These are phyloP conservation scores for Saccharomyces kudriavzevii DNA, from an alignment of 805 yeast species.

Conservation along the genomic window DNA sequence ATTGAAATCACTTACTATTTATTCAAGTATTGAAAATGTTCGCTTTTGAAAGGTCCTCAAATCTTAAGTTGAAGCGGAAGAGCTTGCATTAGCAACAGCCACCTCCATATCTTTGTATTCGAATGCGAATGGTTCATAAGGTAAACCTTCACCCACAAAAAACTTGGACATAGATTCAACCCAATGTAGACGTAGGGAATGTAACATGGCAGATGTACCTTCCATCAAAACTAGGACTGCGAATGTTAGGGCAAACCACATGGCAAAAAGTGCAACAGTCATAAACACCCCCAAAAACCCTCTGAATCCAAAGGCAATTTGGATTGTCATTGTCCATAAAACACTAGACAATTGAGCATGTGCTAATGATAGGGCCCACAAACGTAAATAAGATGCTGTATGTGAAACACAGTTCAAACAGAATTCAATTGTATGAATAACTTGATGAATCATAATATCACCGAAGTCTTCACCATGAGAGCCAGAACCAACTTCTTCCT, in stretches of 20 bases:
- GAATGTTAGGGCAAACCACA: conserved; percentile 69
- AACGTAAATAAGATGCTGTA: conserved; percentile 68
- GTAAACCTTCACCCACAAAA: conserved; percentile 68
- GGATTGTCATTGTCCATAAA: conserved; percentile 68
- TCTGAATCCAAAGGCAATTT: conserved; percentile 48
- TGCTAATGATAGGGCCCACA: conserved; percentile 74
- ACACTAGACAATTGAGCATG: conserved; percentile 73
- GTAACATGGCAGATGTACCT: conserved; percentile 81
- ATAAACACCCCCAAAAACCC: conserved; percentile 49
- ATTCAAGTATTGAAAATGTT: neutral
- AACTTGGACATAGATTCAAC: conserved; percentile 77
- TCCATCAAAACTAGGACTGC: conserved; percentile 69
- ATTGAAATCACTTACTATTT: neutral
- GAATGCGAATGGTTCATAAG: conserved; percentile 58
- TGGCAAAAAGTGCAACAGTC: conserved; percentile 55
- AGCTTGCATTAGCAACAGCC: conserved; percentile 3
- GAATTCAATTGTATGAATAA: conserved; percentile 72
- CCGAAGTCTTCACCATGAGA: conserved; percentile 46
- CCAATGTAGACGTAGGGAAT: conserved; percentile 71
- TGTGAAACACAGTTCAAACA: conserved; percentile 74
- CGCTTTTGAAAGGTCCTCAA: neutral
- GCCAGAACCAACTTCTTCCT: conserved; percentile 38
- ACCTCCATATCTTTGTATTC: conserved; percentile 16
- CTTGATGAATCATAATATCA: conserved; percentile 70
- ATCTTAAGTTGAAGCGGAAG: neutral